A percentile compares a stretch with the other conserved stretches of the same genome.
Evolutionary conservation across 108 stramenopile species (phyloP).

Genomic region (Cylindrotheca closterium): DNA sequence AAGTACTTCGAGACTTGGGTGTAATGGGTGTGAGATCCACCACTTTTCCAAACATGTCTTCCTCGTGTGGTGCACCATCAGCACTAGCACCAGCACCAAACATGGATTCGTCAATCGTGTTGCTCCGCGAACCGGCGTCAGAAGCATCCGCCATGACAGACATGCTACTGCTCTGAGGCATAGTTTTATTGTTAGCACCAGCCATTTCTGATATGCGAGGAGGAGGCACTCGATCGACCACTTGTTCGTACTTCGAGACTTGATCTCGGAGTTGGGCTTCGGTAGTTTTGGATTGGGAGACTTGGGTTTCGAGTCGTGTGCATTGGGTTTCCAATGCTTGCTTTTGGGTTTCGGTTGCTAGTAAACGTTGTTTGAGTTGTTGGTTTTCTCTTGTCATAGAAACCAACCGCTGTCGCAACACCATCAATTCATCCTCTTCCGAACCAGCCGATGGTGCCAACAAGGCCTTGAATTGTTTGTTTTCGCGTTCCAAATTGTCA

Average conservation of each 20-base stretch:
- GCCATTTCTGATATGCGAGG: no score
- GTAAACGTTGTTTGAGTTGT: not conserved
- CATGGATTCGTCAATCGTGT: slow-evolving; percentile 1
- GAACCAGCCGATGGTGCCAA: not conserved
- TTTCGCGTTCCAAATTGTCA: not conserved
- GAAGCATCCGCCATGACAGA: not conserved
- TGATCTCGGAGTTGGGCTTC: not conserved
- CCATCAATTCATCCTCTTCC: not conserved
- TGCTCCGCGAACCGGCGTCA: not conserved
- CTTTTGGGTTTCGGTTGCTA: not conserved
- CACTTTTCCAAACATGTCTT: slow-evolving; percentile 36
- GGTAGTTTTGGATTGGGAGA: not conserved
- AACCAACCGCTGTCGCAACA: not conserved
- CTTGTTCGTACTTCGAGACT: not conserved
- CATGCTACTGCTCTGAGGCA: no score
- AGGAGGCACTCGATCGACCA: slow-evolving; percentile 30
- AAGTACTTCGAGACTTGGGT: not conserved
- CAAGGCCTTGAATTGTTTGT: not conserved
- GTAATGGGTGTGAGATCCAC: slow-evolving; percentile 43
- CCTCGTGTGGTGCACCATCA: slow-evolving; percentile 19
- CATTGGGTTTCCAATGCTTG: not conserved
- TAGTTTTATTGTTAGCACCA: no score
- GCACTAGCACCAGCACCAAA: slow-evolving; percentile 7
- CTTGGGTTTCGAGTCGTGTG: not conserved
- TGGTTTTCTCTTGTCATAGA: not conserved